phyloP scores from a whole-genome alignment of 345 rosid species.

The Luvunga scandens region DNA sequence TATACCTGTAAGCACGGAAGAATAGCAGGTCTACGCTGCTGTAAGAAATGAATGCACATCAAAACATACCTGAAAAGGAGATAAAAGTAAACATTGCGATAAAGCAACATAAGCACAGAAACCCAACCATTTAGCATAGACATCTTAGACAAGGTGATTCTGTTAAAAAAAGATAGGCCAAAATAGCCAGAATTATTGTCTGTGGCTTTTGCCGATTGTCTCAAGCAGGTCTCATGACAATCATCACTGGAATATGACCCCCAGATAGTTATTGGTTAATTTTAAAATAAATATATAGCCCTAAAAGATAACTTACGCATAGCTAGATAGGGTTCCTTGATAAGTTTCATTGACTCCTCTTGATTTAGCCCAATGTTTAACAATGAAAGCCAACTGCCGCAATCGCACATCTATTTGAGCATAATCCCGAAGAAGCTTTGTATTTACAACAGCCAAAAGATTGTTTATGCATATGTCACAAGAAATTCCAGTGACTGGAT shows the following conservation, averaged over 20 bases:
- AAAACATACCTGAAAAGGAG: slow-evolving; percentile 74
- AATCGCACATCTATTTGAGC: slow-evolving; percentile 75
- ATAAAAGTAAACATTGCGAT: not conserved
- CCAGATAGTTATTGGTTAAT: slow-evolving; percentile 1
- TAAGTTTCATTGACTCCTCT: slow-evolving; percentile 93
- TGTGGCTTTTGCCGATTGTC: not conserved
- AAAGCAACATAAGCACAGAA: not conserved
- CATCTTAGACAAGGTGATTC: not conserved
- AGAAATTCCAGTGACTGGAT: slow-evolving; percentile 87
- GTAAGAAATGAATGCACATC: slow-evolving; percentile 97
- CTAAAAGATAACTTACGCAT: slow-evolving; percentile 69
- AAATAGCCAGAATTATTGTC: slow-evolving; percentile 1
- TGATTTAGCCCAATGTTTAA: slow-evolving; percentile 98
- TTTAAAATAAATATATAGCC: slow-evolving; percentile 7
- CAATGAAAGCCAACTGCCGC: slow-evolving; percentile 80
- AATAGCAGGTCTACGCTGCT: slow-evolving; percentile 82
- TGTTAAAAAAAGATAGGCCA: not conserved
- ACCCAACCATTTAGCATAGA: not conserved
- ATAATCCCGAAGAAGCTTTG: slow-evolving; percentile 90
- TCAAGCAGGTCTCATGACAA: not conserved
- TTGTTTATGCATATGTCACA: slow-evolving; percentile 97
- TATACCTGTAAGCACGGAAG: slow-evolving; percentile 96
- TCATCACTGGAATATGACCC: not conserved
- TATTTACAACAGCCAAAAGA: slow-evolving; percentile 90
- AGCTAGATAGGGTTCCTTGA: slow-evolving; percentile 97